Evolutionary conservation across 2,329 filamentous ascomycete genomes (phyloP).

Genomic region (Colletotrichum sp.): DNA sequence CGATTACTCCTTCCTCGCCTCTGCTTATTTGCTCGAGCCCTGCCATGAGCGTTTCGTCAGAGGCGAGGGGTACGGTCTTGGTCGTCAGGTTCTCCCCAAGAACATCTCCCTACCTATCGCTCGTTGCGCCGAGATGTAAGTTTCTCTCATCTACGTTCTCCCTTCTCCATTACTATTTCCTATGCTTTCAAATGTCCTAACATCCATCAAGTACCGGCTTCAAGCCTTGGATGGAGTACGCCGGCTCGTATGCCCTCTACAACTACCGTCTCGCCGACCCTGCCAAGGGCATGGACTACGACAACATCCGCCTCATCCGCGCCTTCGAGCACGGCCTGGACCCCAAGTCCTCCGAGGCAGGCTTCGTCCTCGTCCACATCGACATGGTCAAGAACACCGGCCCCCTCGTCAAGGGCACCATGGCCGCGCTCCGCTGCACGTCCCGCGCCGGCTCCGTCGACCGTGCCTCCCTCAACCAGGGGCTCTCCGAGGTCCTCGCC

Average conservation of each 20-base stretch:
- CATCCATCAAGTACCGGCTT: constrained; percentile 62
- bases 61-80: constrained; percentile 80
- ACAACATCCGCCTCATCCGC: constrained; percentile 81
- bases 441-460: constrained; percentile 24
- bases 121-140: constrained; percentile 84
- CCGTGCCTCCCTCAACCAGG: constrained; percentile 61
- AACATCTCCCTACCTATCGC: constrained; percentile 83
- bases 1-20: constrained; percentile 91
- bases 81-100: constrained; percentile 73
- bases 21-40: constrained; percentile 88
- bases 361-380: constrained; percentile 94
- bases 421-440: constrained; percentile 61
- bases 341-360: constrained; percentile 86
- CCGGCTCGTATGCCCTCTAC: constrained; percentile 71
- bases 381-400: constrained; percentile 93
- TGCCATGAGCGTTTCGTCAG: constrained; percentile 79
- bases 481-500: constrained; percentile 64
- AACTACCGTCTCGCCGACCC: constrained; percentile 69
- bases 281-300: constrained; percentile 60
- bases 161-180: neutral
- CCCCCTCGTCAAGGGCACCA: constrained; percentile 74
- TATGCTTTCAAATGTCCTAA: neutral
- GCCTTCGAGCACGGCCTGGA: constrained; percentile 92
- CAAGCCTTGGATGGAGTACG: constrained; percentile 92
- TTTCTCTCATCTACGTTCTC: neutral